These are phyloP conservation scores for Tulasnella sp. DNA, from an alignment of 768 basidiomycete species.

Conservation along the genomic window DNA sequence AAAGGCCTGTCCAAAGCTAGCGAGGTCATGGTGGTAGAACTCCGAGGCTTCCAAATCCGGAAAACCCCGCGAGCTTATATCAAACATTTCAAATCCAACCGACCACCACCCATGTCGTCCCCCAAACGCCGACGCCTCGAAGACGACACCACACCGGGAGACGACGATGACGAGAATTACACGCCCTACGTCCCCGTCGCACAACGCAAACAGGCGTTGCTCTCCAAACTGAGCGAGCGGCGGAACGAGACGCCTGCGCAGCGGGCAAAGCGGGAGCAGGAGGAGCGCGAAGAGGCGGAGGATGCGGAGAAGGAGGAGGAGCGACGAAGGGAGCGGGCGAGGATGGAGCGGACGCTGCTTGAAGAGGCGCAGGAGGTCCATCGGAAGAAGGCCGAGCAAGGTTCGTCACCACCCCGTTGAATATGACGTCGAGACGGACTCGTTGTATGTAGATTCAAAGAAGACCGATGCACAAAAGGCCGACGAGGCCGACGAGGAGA, in stretches of 20 bases:
- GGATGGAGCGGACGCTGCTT: constrained; percentile 78
- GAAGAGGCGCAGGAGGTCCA: constrained; percentile 95
- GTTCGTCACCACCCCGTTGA: constrained; percentile 30
- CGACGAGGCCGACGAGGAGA: constrained; percentile 80
- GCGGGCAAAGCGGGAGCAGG: constrained; percentile 39
- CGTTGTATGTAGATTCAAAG: constrained; percentile 47
- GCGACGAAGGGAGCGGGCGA: constrained; percentile 50
- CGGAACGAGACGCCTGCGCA: constrained; percentile 41
- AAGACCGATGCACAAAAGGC: constrained; percentile 80
- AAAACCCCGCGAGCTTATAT: too few relatives aligned
- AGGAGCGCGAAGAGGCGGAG: constrained; percentile 38
- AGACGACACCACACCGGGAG: neutral
- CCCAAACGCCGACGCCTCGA: constrained; percentile 14
- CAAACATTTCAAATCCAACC: neutral
- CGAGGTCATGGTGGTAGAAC: too few relatives aligned
- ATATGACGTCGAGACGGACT: neutral
- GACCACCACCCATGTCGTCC: neutral
- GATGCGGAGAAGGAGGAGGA: constrained; percentile 76
- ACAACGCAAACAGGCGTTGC: constrained; percentile 67
- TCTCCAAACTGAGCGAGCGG: constrained; percentile 59
- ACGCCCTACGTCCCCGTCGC: constrained; percentile 81
- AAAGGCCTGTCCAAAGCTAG: too few relatives aligned
- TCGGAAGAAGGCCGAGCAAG: constrained; percentile 64
- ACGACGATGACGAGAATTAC: constrained; percentile 46
- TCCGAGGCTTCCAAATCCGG: too few relatives aligned